phyloP scores from a whole-genome alignment of 768 basidiomycete genomes.

The Leccinellum rugosiceps region DNA sequence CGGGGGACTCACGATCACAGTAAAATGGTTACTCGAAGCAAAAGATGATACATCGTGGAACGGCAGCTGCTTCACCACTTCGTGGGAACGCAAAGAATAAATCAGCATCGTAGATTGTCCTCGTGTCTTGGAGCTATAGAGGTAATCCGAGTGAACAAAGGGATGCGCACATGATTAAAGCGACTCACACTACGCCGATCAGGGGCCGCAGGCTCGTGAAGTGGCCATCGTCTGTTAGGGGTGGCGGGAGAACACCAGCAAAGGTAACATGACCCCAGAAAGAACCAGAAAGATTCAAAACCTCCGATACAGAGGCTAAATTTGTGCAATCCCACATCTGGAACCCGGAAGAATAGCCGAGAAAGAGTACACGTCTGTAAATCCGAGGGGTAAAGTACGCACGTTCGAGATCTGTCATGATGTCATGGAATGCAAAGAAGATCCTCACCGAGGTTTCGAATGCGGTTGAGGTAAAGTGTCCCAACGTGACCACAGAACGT shows the following conservation, averaged over 20 bases:
- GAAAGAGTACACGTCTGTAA: constrained; percentile 45
- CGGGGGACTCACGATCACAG: constrained; percentile 51
- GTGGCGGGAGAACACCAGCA: constrained; percentile 42
- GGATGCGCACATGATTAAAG: background rate
- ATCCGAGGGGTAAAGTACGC: constrained; percentile 3
- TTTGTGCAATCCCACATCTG: constrained; percentile 64
- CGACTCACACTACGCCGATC: constrained; percentile 35
- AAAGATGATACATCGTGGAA: constrained; percentile 44
- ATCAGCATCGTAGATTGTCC: constrained; percentile 33
- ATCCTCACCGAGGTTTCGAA: constrained; percentile 19
- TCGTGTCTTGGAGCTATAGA: constrained; percentile 22
- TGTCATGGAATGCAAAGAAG: background rate
- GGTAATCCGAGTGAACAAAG: constrained; percentile 2
- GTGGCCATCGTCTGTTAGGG: constrained; percentile 24
- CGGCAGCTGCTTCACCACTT: constrained; percentile 46
- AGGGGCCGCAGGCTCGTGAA: constrained; percentile 32
- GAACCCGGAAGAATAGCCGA: constrained; percentile 51
- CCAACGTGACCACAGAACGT: constrained; percentile 34
- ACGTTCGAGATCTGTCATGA: background rate
- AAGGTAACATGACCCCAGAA: constrained; percentile 35
- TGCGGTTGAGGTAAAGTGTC: constrained; percentile 22
- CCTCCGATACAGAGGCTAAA: constrained; percentile 47
- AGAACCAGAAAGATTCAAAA: constrained; percentile 46
- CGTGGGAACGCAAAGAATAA: constrained; percentile 49
- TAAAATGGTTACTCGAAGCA: constrained; percentile 44